phyloP scores from a whole-genome alignment of 495 filamentous ascomycete genomes.

The Penicillium cinerascens region DNA sequence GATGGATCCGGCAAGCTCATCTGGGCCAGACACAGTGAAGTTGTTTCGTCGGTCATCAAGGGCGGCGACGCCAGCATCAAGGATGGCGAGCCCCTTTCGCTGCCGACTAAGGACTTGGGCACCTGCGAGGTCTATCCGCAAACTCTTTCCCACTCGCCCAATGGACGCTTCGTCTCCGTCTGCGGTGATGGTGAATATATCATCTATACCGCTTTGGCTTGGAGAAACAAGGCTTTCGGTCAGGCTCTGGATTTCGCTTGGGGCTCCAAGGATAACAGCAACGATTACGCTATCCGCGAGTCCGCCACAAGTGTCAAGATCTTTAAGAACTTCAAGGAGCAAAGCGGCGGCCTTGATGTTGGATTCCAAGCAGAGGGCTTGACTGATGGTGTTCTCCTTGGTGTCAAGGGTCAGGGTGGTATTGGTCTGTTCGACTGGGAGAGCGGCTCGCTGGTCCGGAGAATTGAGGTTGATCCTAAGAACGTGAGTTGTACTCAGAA shows the following conservation, averaged over 20 bases:
- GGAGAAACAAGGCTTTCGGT: slow-evolving; percentile 97
- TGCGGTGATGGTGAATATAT: slow-evolving; percentile 98
- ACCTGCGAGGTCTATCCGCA: slow-evolving; percentile 97
- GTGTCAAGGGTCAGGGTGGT: slow-evolving; percentile 90
- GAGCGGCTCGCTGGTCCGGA: slow-evolving; percentile 78
- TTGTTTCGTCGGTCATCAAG: slow-evolving; percentile 92
- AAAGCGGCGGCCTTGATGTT: slow-evolving; percentile 82
- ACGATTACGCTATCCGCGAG: slow-evolving; percentile 96
- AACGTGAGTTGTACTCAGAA: slow-evolving; percentile 44
- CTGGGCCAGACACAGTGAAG: slow-evolving; percentile 91
- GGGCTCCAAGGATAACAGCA: slow-evolving; percentile 96
- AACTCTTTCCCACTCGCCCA: slow-evolving; percentile 89
- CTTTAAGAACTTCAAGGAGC: slow-evolving; percentile 97
- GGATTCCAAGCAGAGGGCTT: slow-evolving; percentile 95
- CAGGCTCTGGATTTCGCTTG: slow-evolving; percentile 94
- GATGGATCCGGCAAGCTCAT: slow-evolving; percentile 92
- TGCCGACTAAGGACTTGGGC: slow-evolving; percentile 91
- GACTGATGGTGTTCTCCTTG: slow-evolving; percentile 84
- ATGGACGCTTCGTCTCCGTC: slow-evolving; percentile 94
- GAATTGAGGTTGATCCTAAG: slow-evolving; percentile 93
- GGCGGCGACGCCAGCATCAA: slow-evolving; percentile 78
- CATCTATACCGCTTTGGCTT: slow-evolving; percentile 95
- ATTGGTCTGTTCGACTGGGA: slow-evolving; percentile 98
- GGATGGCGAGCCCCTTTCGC: slow-evolving; percentile 78
- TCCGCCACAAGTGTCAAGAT: slow-evolving; percentile 91